Base-by-base conservation (phyloP, 805 yeast genomes). In the Starmera caribaea region DNA sequence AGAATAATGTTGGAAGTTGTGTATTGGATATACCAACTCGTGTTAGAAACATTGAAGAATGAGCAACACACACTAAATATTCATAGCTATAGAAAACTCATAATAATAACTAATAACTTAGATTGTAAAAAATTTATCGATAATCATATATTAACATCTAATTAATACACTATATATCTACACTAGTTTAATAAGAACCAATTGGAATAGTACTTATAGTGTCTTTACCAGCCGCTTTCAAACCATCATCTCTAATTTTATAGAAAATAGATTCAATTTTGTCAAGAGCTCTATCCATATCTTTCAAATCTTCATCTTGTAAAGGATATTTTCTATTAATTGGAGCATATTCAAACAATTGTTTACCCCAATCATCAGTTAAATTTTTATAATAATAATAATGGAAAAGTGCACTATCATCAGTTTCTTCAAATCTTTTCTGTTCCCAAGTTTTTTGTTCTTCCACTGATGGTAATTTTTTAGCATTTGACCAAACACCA, bases 401-500 rank as follows among this genome's bases (percentile, higher is more conserved):
- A 47, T 64, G 68, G 47, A 56, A 65, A 4, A 48, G 24, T 13
- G 51, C 35, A 16, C 37, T 42, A 34, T 44, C 44, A 2, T 45
- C 64, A 3, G 49, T 46, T 8, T 41, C 43, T 11, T 47, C 49
- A 8, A 60, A 37, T 38, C 59, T 47, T 5, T 54, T 44, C 10
- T 41, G 28, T 35, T 57, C 62, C 63, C 69, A 64, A 15, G 50
- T 42, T 7, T 30, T 35, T 46, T 71, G 75, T 14, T 62, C 69
- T 32, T 59, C 59, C 16, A 49, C 42, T 0, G 62, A 34, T 2
- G 78, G 77, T 14, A 71, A 50, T n/a, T 41, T n/a, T 32, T 51
- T 58, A 17, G 60, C 57, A n/a, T 61, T 60, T 1, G 74, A 58
- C 73, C 76, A 73, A 5, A 71, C 68, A 15, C 78, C 79, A 10